Evolutionary conservation across 164 flowering plant species (phyloP).

Genomic region (Macadamia tetraphylla): DNA sequence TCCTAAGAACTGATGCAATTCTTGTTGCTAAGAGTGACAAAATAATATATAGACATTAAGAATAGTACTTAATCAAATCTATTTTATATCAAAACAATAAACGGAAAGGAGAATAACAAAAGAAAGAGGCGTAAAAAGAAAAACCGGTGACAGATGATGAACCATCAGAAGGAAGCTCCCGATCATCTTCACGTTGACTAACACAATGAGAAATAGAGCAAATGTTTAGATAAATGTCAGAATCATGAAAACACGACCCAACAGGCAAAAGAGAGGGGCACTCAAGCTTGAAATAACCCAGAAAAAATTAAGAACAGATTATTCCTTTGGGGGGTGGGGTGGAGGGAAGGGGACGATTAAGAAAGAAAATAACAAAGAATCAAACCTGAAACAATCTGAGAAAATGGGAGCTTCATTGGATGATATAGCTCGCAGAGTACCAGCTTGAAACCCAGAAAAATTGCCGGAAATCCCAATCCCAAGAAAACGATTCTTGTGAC

Average conservation of each 20-base stretch:
- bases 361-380: neutral
- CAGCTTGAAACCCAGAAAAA: neutral
- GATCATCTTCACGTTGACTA: slow-evolving; percentile 42
- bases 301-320: too few relatives aligned
- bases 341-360: too few relatives aligned
- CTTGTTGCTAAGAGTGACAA: too few relatives aligned
- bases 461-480: slow-evolving; percentile 3
- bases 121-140: slow-evolving; percentile 1
- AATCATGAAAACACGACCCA: neutral
- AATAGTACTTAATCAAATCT: neutral
- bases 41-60: neutral
- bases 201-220: slow-evolving; percentile 4
- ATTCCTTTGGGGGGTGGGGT: neutral
- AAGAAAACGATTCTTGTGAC: neutral
- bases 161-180: slow-evolving; percentile 31
- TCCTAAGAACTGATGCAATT: too few relatives aligned
- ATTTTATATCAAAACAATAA: neutral
- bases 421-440: neutral
- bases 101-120: neutral
- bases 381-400: slow-evolving; percentile 14
- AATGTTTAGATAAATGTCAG: neutral
- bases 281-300: too few relatives aligned
- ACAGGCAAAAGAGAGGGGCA: too few relatives aligned
- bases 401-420: slow-evolving; percentile 1
- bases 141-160: slow-evolving; percentile 47